Evolutionary conservation across 805 yeast species (phyloP), one percentile per base, ranked within the genome.

Genomic region (Spathaspora boniae): DNA sequence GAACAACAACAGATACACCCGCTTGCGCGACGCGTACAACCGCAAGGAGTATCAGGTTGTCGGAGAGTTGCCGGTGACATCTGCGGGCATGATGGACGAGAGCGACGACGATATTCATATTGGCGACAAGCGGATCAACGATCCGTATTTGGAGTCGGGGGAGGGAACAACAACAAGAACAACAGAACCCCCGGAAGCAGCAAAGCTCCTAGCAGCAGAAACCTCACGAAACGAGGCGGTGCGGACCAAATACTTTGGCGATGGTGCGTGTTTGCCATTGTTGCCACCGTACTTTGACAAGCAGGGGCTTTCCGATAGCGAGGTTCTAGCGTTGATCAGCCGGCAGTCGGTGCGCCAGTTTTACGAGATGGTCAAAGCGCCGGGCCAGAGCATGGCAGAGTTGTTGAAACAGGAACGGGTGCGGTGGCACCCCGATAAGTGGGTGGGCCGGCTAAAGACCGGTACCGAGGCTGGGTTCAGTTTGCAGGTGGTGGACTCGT

Each of bases 391-490:
- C 5, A 26, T 59, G 18, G 11, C 40, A 2, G 56, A 47, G 1
- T 39, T 64, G 12, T 33, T 65, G 5, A 76, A 70, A 39, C 45
- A 40, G 19, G 87, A 81, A 45, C 52, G 87, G 36, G 53, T 80
- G 5, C 56, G 74, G 42, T 81, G 87, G 87, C 88, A 81, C 51
- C 88, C 88, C 1, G 88, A 81, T 48, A 72, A 70, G 47, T 73
- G 81, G 79, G 47, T 51, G 8, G 50, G 53, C 8, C 51, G 50
- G 25, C 47, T 63, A 3, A 41, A 52, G 11, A 37, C 32, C 16
- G 27, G 26, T 4, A 18, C 24, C 15, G 9, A 46, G 30, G 15
- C 43, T 33, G 42, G 34, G 5, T 40, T 56, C 33, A 58, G 57
- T 37, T 37, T 41, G 44, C 56, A 57, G 20, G 45, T 58, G 24